A percentile compares a stretch with the other conserved stretches of the same genome.
These are phyloP conservation scores for Daldinia grandis DNA, from an alignment of 495 filamentous ascomycete species.

Conservation along the genomic window DNA sequence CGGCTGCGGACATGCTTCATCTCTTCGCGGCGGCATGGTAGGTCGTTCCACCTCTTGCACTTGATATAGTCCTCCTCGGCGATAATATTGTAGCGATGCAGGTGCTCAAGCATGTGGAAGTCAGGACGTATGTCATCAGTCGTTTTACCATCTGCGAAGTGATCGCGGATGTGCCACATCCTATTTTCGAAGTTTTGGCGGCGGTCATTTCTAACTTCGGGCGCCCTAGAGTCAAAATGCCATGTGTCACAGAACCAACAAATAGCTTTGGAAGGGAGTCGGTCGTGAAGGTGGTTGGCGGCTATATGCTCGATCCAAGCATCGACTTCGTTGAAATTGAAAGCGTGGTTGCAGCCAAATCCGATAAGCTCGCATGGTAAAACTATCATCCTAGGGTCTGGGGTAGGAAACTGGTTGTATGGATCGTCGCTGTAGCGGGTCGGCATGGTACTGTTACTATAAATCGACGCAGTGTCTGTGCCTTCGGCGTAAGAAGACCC, in stretches of 20 bases:
- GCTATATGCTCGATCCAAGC: slow-evolving; percentile 57
- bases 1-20: slow-evolving; percentile 7
- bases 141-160: slow-evolving; percentile 44
- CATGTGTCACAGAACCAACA: slow-evolving; percentile 60
- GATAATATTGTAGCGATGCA: slow-evolving; percentile 37
- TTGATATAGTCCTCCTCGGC: slow-evolving; percentile 6
- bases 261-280: slow-evolving; percentile 46
- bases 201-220: not conserved
- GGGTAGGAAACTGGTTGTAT: not conserved
- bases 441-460: slow-evolving; percentile 1
- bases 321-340: slow-evolving; percentile 46
- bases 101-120: slow-evolving; percentile 48
- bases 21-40: slow-evolving; percentile 7
- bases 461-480: not conserved
- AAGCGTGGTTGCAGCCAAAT: slow-evolving; percentile 44
- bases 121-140: slow-evolving; percentile 51
- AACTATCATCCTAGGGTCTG: not conserved
- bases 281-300: slow-evolving; percentile 40
- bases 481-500: not conserved
- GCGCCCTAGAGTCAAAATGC: slow-evolving; percentile 32
- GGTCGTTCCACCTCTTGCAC: slow-evolving; percentile 38
- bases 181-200: slow-evolving; percentile 46
- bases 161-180: slow-evolving; percentile 56
- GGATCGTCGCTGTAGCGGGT: slow-evolving; percentile 1
- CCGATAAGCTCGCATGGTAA: slow-evolving; percentile 55